Evolutionary conservation across 371 early-diverging fungal species (phyloP).

Genomic region (Funneliformis caledonium): DNA sequence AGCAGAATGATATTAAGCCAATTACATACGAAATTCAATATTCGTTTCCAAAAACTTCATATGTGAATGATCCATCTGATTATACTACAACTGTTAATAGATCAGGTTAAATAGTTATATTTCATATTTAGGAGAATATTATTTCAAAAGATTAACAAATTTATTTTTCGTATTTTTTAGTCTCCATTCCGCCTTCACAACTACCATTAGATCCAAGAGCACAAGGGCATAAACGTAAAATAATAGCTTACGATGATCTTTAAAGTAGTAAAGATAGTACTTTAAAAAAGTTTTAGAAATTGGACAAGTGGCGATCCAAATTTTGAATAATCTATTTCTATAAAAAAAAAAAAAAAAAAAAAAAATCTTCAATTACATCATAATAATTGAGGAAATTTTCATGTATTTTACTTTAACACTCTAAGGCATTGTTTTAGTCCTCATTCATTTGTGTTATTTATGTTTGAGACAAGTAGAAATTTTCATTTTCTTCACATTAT

Average conservation of each 20-base stretch:
- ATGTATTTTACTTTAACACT: background rate
- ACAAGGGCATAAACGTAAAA: constrained; percentile 21
- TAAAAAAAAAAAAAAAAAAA: background rate
- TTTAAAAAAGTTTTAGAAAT: too few species aligned
- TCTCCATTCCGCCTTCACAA: background rate
- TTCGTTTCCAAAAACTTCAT: background rate
- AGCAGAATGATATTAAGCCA: constrained; percentile 23
- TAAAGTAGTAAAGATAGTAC: background rate
- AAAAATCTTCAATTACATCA: background rate
- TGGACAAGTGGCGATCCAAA: background rate
- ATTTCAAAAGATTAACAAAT: too few species aligned
- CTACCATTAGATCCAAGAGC: constrained; percentile 11
- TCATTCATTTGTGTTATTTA: background rate
- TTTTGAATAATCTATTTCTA: too few species aligned
- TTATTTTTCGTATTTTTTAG: background rate
- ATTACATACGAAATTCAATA: background rate
- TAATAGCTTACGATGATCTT: constrained; percentile 37
- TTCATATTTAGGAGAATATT: too few species aligned
- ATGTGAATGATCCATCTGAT: too few species aligned
- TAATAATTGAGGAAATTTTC: background rate
- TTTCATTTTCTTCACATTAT: background rate
- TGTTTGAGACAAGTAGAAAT: background rate
- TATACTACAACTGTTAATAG: background rate
- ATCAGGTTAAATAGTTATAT: background rate
- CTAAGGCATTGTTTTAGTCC: background rate